phyloP scores from a whole-genome alignment of 257 asterid genomes.

The Solanum sejunctum region DNA sequence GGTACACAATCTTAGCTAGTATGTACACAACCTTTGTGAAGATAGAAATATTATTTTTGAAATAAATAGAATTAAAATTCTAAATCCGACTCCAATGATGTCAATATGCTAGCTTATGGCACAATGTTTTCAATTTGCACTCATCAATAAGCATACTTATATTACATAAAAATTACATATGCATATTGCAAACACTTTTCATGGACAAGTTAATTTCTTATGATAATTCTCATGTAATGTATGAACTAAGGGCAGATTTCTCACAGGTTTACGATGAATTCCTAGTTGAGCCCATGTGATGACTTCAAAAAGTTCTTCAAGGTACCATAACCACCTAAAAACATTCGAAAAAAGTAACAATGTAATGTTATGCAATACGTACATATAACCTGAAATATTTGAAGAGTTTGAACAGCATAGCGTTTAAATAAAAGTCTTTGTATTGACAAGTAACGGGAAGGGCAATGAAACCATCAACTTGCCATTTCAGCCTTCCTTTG shows the following conservation, averaged over 20 bases:
- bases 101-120: neutral
- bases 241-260: neutral
- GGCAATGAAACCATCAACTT: constrained; percentile 90
- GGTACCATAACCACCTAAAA: constrained; percentile 87
- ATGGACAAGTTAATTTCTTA: neutral
- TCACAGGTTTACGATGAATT: constrained; percentile 86
- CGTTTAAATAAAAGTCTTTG: neutral
- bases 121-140: neutral
- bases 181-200: neutral
- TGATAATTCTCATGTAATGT: neutral
- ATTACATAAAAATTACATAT: neutral
- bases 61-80: neutral
- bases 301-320: constrained; percentile 87
- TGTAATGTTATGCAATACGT: neutral
- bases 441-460: constrained; percentile 51
- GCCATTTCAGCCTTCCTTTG: constrained; percentile 98
- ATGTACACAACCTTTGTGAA: neutral
- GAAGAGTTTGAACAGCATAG: neutral
- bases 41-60: neutral
- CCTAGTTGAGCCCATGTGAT: constrained; percentile 97
- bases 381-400: neutral
- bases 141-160: neutral
- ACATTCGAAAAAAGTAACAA: neutral
- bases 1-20: neutral
- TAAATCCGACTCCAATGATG: neutral